phyloP scores from a whole-genome alignment of 768 basidiomycete species.

The Collybia sordida region DNA sequence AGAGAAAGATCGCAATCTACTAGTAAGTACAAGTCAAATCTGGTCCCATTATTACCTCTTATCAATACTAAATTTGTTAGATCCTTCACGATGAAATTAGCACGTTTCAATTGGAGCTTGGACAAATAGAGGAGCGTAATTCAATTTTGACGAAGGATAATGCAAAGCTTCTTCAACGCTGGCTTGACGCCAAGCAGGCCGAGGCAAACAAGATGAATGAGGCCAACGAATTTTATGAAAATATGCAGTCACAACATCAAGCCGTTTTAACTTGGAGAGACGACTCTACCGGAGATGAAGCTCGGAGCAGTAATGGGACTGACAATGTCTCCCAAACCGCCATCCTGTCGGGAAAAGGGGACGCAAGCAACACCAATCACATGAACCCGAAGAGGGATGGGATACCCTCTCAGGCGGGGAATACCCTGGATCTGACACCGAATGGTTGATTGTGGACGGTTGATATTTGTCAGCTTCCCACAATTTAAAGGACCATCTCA shows the following conservation, averaged over 20 bases:
- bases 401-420: conserved; percentile 66
- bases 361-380: conserved; percentile 46
- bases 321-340: conserved; percentile 31
- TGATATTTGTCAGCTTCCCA: conserved; percentile 2
- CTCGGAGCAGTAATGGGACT: conserved; percentile 21
- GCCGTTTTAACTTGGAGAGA: conserved; percentile 60
- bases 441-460: conserved; percentile 81
- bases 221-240: conserved; percentile 86
- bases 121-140: conserved; percentile 87
- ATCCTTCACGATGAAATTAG: conserved; percentile 94
- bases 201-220: conserved; percentile 97
- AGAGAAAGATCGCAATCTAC: conserved; percentile 86
- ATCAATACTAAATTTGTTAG: conserved; percentile 36
- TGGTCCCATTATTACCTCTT: conserved; percentile 1
- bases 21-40: conserved; percentile 51
- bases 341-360: conserved; percentile 69
- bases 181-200: conserved; percentile 92
- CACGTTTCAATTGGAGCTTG: conserved; percentile 87
- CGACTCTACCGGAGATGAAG: conserved; percentile 28
- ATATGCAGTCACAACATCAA: conserved; percentile 75
- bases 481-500: conserved; percentile 8
- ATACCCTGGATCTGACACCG: conserved; percentile 81
- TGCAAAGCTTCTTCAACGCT: conserved; percentile 90
- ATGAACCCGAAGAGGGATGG: conserved; percentile 65
- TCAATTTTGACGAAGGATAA: conserved; percentile 89